Evolutionary conservation across 495 filamentous ascomycete species (phyloP), one percentile per base, ranked within the genome.

Genomic region (Daldinia childiae): DNA sequence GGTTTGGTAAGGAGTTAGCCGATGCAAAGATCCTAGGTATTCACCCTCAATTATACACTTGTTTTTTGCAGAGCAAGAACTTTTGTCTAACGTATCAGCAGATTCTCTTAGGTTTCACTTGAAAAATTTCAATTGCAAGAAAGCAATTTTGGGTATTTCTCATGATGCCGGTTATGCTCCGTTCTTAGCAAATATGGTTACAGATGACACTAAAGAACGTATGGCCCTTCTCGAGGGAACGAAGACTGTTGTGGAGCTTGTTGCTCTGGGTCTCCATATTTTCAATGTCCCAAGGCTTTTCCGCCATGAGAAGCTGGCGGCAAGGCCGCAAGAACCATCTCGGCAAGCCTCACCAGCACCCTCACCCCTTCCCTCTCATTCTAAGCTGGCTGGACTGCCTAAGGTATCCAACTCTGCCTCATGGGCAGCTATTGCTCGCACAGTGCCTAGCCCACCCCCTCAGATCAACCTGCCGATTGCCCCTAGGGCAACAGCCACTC

Each of bases 41-140:
- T 83, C 74, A 29, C 17, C 11, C 55, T 58, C 6, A 17, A 14
- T 36, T 4, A 1, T 52, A 6, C 8, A 27, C 48, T 14, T 36
- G 1, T 32, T 11, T 21, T 15, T 7, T 15, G 0, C 9, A 15
- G 32, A 57, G 14, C 0, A 45, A 21, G 15, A 5, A 3, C 70
- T 26, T 68, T 43, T 62, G 14, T 36, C 48, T 73, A 30, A 58
- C 9, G 4, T 36, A 43, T 27, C 11, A 27, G 29, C 30, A 94
- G 93, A 93, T 74, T 77, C 70, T 32, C 76, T 82, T 6, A 74
- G 79, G 54, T 87, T 82, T 78, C 82, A 88, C 80, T 70, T 92
- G 86, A 82, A 89, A 87, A 86, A 94, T 72, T 86, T 84, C 74
- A 91, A 93, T 77, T 96, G 93, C 79, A 91, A 90, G 72, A 92